phyloP scores from a whole-genome alignment of 1,284 basidiomycete genomes.

The Cryptococcus jaspeensis region DNA sequence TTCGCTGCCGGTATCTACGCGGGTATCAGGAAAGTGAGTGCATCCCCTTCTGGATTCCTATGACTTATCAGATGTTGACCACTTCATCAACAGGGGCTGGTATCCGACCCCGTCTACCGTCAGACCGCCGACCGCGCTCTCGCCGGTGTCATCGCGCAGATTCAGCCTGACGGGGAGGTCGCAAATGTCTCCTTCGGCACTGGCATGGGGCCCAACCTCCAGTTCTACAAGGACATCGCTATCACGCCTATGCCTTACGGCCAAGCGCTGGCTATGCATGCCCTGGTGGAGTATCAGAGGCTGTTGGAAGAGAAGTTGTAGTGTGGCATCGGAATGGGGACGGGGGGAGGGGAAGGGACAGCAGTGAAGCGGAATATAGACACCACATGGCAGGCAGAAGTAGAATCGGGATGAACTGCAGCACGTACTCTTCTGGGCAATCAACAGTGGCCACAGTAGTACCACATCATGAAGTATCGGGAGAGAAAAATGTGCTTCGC shows the following conservation, averaged over 20 bases:
- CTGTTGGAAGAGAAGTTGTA: conserved; percentile 10
- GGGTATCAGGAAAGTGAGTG: conserved; percentile 54
- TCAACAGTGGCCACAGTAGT: too few relatives aligned
- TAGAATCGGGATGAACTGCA: too few relatives aligned
- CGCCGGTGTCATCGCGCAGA: conserved; percentile 58
- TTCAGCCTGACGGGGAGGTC: conserved; percentile 59
- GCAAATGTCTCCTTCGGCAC: conserved; percentile 62
- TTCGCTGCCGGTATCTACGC: conserved; percentile 64
- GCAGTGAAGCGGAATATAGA: background rate
- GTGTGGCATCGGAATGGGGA: background rate
- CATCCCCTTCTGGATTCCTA: too few relatives aligned
- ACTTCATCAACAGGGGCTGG: conserved; percentile 11
- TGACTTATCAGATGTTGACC: background rate
- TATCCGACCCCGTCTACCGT: conserved; percentile 50
- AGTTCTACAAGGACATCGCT: conserved; percentile 60
- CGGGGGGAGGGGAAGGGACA: background rate
- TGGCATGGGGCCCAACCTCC: conserved; percentile 59
- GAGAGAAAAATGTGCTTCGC: too few relatives aligned
- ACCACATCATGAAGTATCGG: too few relatives aligned
- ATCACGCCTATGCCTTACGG: conserved; percentile 67
- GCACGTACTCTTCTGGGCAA: too few relatives aligned
- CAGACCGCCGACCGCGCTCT: conserved; percentile 57
- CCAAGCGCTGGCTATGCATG: conserved; percentile 58
- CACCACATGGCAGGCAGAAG: too few relatives aligned
- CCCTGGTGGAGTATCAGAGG: conserved; percentile 49